Evolutionary conservation across 768 basidiomycete genomes (phyloP), one percentile per base, ranked within the genome.

Genomic region (Psilocybe azurescens): DNA sequence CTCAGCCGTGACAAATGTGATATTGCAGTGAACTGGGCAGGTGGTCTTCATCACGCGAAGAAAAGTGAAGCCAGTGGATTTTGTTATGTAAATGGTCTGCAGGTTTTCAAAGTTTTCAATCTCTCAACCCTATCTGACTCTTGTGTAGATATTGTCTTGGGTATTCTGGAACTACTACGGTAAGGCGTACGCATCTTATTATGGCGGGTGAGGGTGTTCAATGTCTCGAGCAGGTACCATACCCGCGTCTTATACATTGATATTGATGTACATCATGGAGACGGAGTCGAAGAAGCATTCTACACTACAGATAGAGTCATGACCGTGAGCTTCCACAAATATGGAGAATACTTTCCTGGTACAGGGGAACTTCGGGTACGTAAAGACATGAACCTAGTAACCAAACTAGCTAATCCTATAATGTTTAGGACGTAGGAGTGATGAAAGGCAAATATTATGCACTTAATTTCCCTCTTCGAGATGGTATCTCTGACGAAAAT

Each of bases 1-100:
- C 77, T 99, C 16, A 97, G 94, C 68, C 83, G 96, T 62, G 95
- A 98, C 77, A 98, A 99, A 73, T 98, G 96, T 73, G 97, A 99
- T 74, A 99, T 99, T 67, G 97, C 97, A 3, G 88, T 99, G 58
- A 99, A 99, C 71, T 99, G 97, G 97, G 97, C 97, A 8, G 97
- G 97, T 13, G 97, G 97, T 14, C 81, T 99, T 49, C 97, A 99
- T 74, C 97, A 99, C 72, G 95, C 97, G 2, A 99, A 99, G 80
- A 99, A 99, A 81, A 94, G 95, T 48, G 97, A 99, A 78, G 97
- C 97, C 0, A 96, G 94, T 68, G 97, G 97, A 1, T 99, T 99
- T 76, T 99, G 97, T 78, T 99, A 99, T 74, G 94, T 99, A 48
- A 99, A 99, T 70, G 97, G 95, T 95, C 61, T 44, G 81, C 52